Percentiles rank a stretch among this genome's conserved stretches.
Evolutionary conservation across 345 rosid species (phyloP).

Genomic region (Rhodamnia rubescens): DNA sequence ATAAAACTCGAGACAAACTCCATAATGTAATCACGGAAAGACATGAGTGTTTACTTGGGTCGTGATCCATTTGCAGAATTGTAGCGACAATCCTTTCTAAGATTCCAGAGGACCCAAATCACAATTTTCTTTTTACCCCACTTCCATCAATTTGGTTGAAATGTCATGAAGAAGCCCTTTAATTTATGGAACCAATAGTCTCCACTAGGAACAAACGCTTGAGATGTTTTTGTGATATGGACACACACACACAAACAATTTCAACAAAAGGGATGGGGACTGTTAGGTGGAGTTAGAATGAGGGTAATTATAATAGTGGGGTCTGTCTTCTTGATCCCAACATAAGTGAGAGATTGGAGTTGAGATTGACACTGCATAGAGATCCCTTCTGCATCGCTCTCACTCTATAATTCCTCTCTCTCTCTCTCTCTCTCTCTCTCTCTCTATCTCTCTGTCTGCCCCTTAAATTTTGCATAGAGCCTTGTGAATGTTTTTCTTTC

Average conservation of each 20-base stretch:
- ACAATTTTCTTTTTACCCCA: not conserved
- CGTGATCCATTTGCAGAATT: not conserved
- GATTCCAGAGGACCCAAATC: not conserved
- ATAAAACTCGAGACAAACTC: no score
- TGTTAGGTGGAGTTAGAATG: not conserved
- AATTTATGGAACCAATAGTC: not conserved
- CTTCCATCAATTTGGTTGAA: not conserved
- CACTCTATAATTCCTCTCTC: not conserved
- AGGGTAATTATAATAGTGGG: constrained; percentile 5
- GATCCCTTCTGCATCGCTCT: not conserved
- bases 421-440: not conserved
- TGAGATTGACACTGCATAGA: not conserved
- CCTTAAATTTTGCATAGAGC: not conserved
- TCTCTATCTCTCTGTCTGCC: not conserved
- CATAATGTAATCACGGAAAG: not conserved
- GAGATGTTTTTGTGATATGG: not conserved
- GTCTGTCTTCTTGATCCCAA: constrained; percentile 29
- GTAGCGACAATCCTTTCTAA: not conserved
- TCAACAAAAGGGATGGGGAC: not conserved
- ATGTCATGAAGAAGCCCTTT: not conserved
- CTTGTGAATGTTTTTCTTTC: not conserved
- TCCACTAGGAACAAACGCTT: not conserved
- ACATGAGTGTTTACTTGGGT: not conserved
- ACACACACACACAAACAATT: not conserved
- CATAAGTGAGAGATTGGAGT: constrained; percentile 6